These are phyloP conservation scores for Erysimum cheiranthoides DNA, from an alignment of 345 rosid species.

Conservation along the genomic window DNA sequence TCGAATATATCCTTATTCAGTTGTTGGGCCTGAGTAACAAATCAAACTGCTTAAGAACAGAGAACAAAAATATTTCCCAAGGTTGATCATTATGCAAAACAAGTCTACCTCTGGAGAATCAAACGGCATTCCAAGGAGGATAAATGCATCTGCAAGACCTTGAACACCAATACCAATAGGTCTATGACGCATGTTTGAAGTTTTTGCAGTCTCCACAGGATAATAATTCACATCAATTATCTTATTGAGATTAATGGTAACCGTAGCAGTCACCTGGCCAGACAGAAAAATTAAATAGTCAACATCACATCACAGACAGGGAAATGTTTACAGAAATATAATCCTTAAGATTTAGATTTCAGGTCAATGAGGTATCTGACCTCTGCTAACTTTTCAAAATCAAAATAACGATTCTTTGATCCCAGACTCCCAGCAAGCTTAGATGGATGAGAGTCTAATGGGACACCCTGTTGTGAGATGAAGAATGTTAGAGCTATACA, in stretches of 20 bases:
- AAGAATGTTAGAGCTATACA: constrained; percentile 3
- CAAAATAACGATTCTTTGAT: constrained; percentile 71
- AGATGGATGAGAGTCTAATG: constrained; percentile 69
- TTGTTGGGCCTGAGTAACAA: constrained; percentile 66
- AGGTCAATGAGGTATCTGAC: constrained; percentile 42
- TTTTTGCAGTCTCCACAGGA: constrained; percentile 80
- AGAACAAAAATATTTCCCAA: not conserved
- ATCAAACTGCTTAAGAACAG: constrained; percentile 22
- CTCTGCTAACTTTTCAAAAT: constrained; percentile 86
- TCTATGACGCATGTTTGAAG: constrained; percentile 70
- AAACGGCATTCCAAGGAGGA: constrained; percentile 86
- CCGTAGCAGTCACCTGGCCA: constrained; percentile 62
- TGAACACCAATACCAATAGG: constrained; percentile 93
- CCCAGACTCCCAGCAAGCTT: constrained; percentile 81
- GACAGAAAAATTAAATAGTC: not conserved
- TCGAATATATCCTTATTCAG: constrained; percentile 84
- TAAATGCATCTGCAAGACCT: constrained; percentile 89
- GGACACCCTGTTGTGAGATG: constrained; percentile 54
- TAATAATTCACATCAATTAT: constrained; percentile 82
- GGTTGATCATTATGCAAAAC: not conserved
- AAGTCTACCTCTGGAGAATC: constrained; percentile 72
- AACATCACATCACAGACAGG: not conserved
- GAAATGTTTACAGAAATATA: not conserved
- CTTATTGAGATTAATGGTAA: constrained; percentile 73
- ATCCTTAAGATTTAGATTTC: not conserved